Conservation (phyloP, 2,329 filamentous ascomycete species). For the Calonectria montana region DNA sequence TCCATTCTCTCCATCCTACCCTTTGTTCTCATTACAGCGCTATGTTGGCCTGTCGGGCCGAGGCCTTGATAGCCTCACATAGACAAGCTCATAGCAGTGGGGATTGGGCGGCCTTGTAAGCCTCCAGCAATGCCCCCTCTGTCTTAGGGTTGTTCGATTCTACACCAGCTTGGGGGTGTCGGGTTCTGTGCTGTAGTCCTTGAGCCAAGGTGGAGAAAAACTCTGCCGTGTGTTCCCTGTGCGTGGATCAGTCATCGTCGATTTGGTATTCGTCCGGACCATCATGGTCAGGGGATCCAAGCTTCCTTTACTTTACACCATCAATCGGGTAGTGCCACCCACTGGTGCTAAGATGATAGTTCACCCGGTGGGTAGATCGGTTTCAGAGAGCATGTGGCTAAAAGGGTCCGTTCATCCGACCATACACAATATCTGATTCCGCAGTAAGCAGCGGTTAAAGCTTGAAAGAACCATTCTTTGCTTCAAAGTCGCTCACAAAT, state of each 20-base stretch:
- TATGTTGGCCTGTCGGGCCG: neutral
- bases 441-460: slow-evolving; percentile 23
- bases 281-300: neutral
- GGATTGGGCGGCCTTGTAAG: neutral
- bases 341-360: neutral
- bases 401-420: neutral
- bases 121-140: neutral
- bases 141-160: neutral
- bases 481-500: neutral
- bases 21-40: neutral
- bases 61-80: neutral
- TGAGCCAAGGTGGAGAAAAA: neutral
- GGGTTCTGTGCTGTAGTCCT: neutral
- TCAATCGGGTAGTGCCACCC: neutral
- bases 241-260: neutral
- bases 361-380: slow-evolving; percentile 24
- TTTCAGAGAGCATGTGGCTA: neutral
- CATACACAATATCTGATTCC: slow-evolving; percentile 2
- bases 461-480: slow-evolving; percentile 9
- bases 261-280: neutral
- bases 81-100: neutral
- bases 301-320: neutral
- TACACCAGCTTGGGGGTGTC: neutral
- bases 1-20: neutral
- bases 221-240: neutral